A percentile compares a stretch with the other conserved stretches of the same genome.
Conservation (phyloP, 2,329 filamentous ascomycete species). For the Pseudonectria buxi region DNA sequence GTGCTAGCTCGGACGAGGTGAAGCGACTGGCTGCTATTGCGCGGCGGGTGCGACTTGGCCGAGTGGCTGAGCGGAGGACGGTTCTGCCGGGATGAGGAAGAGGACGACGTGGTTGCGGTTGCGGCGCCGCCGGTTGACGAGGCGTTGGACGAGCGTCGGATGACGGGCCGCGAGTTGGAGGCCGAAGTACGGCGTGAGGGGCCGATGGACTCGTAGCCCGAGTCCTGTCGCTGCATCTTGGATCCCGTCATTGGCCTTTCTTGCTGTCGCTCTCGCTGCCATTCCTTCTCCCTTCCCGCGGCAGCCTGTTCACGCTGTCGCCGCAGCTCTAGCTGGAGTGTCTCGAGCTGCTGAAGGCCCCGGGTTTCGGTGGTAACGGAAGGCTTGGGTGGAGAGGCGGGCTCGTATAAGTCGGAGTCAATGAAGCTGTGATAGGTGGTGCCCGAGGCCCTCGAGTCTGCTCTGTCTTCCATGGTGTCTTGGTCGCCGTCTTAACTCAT, state of each 20-base stretch:
- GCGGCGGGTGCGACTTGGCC: conserved; percentile 29
- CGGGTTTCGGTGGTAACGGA: conserved; percentile 17
- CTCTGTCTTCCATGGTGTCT: conserved; percentile 25
- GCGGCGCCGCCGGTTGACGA: conserved; percentile 18
- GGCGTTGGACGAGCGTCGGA: conserved; percentile 28
- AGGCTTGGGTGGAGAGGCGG: conserved; percentile 24
- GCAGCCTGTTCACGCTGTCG: conserved; percentile 14
- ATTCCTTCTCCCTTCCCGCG: conserved; percentile 18
- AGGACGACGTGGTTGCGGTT: conserved; percentile 13
- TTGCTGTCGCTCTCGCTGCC: conserved; percentile 1
- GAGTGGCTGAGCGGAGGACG: conserved; percentile 37
- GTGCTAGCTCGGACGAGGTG: conserved; percentile 27
- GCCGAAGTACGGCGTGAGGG: conserved; percentile 32
- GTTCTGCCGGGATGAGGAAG: conserved; percentile 26
- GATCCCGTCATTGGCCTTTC: conserved; percentile 22
- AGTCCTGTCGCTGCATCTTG: conserved; percentile 50
- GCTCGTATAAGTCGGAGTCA: conserved; percentile 42
- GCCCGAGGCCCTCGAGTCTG: conserved; percentile 40
- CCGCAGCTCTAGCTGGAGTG: conserved; percentile 15
- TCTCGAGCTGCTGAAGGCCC: conserved; percentile 15
- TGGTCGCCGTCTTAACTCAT: too few species aligned
- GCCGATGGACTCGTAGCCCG: conserved; percentile 49
- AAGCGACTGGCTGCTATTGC: conserved; percentile 28
- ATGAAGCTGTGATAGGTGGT: conserved; percentile 50
- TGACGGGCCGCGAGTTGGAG: conserved; percentile 23